Evolutionary conservation across 257 asterid species (phyloP).

Genomic region (Solanum raphanifolium): DNA sequence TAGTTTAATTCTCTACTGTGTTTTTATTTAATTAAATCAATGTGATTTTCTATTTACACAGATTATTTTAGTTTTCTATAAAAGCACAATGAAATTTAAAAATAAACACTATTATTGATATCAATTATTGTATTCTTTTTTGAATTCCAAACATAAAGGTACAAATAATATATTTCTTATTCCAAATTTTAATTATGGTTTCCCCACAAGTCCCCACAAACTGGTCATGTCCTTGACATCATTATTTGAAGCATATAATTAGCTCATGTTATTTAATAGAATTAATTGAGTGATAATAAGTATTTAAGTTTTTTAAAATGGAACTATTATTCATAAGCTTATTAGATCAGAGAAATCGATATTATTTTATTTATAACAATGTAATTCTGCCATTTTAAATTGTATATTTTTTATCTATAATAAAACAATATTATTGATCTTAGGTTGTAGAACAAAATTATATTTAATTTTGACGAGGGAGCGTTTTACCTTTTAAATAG

Average conservation of each 20-base stretch:
- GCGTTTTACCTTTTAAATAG: background rate
- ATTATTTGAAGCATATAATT: background rate
- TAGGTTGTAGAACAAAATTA: background rate
- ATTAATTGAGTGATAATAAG: background rate
- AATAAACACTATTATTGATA: background rate
- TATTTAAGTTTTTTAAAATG: background rate
- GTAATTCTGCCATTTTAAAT: background rate
- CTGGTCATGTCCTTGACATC: background rate
- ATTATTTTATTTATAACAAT: background rate
- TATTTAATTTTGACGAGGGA: background rate
- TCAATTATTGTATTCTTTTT: background rate
- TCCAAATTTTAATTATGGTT: background rate
- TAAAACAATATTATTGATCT: background rate
- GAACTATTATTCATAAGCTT: background rate
- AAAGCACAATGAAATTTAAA: background rate
- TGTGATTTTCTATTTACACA: background rate
- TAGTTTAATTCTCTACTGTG: too few relatives aligned
- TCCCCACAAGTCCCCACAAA: background rate
- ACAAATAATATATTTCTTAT: background rate
- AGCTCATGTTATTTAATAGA: background rate
- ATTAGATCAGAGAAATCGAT: background rate
- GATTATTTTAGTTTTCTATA: background rate
- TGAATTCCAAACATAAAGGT: background rate
- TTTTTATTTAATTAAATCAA: background rate
- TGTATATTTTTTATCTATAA: background rate